Evolutionary conservation across 441 rosid genomes (phyloP).

Genomic region (Gossypium trilobum): DNA sequence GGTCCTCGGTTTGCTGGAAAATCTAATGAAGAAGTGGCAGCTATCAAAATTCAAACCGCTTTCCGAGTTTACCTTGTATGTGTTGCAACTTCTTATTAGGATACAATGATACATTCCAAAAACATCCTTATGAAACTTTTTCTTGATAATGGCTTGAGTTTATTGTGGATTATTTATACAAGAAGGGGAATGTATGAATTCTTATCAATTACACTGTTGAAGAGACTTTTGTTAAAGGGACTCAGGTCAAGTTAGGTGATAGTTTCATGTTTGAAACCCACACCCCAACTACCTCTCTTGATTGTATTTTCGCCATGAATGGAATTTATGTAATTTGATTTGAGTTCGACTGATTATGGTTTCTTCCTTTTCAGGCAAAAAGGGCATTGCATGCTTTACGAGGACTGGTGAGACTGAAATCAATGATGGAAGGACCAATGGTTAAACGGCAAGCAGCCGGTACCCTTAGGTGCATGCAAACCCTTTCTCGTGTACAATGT

Average conservation of each 20-base stretch:
- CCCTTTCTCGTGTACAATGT: constrained; percentile 69
- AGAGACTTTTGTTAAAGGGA: not conserved
- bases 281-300: not conserved
- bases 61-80: constrained; percentile 74
- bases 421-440: constrained; percentile 66
- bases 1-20: constrained; percentile 46
- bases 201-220: not conserved
- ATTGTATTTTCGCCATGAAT: not conserved
- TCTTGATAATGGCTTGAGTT: not conserved
- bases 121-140: not conserved
- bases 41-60: constrained; percentile 74
- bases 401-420: constrained; percentile 59
- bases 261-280: no score
- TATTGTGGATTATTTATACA: not conserved
- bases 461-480: constrained; percentile 78
- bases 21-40: constrained; percentile 67
- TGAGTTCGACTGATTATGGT: not conserved
- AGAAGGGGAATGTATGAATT: not conserved
- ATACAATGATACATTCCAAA: no score
- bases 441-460: constrained; percentile 67
- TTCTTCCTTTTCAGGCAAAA: constrained; percentile 48
- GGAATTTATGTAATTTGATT: not conserved
- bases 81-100: not conserved
- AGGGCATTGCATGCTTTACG: constrained; percentile 61
- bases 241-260: no score